Evolutionary conservation across 257 asterid genomes (phyloP).

Genomic region (Przewalskia tangutica): DNA sequence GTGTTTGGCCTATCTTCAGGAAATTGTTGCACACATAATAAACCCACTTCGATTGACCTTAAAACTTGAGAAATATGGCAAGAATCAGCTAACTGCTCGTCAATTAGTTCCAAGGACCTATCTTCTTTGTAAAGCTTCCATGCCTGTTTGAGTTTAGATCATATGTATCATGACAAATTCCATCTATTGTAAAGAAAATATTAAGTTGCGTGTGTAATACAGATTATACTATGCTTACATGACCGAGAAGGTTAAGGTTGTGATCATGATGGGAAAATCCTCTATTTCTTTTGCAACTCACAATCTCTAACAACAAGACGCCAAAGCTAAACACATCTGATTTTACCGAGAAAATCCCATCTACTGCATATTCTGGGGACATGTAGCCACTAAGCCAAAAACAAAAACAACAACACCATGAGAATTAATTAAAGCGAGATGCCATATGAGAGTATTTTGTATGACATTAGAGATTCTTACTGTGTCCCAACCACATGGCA

Average conservation of each 20-base stretch:
- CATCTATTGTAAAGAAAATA: background rate
- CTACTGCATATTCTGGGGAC: conserved; percentile 26
- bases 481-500: too few species aligned
- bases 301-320: conserved; percentile 22
- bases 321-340: conserved; percentile 29
- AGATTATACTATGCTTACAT: conserved; percentile 8
- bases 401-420: background rate
- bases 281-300: conserved; percentile 18
- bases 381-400: conserved; percentile 21
- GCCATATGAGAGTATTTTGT: background rate
- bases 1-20: background rate
- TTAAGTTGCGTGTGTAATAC: background rate
- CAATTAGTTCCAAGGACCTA: background rate
- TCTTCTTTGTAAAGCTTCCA: conserved; percentile 3
- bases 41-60: background rate
- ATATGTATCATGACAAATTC: background rate
- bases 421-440: background rate
- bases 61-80: background rate
- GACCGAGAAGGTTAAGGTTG: conserved; percentile 24
- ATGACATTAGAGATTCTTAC: background rate
- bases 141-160: background rate
- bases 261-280: conserved; percentile 14
- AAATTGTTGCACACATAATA: background rate
- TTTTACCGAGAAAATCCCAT: conserved; percentile 25
- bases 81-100: background rate